These are phyloP conservation scores for Hypoxylon trugodes DNA, from an alignment of 495 filamentous ascomycete genomes.

Conservation along the genomic window DNA sequence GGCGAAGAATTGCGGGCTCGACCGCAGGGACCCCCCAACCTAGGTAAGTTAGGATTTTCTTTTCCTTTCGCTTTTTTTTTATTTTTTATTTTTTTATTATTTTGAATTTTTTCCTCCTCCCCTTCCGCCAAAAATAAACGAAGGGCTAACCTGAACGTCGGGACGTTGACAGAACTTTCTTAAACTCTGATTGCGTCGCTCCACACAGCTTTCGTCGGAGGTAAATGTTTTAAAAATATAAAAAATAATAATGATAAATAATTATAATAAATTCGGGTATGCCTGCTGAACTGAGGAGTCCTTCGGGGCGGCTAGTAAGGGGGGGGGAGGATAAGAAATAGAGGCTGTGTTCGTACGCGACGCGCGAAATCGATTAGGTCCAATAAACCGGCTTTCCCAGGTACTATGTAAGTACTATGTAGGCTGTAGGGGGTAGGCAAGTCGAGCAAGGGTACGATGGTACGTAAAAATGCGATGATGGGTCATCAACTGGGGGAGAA, in stretches of 20 bases:
- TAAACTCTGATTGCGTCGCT: conserved; percentile 17
- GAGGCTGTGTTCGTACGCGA: conserved; percentile 37
- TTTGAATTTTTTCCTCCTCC: conserved; percentile 20
- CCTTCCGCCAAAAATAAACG: conserved; percentile 26
- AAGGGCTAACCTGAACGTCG: conserved; percentile 16
- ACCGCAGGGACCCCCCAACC: conserved; percentile 41
- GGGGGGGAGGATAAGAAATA: neutral
- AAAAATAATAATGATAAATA: conserved; percentile 1
- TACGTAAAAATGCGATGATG: conserved; percentile 34
- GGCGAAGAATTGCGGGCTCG: conserved; percentile 42
- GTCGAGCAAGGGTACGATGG: conserved; percentile 24
- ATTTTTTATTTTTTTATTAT: conserved; percentile 16
- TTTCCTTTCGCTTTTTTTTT: conserved; percentile 6
- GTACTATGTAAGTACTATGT: conserved; percentile 11
- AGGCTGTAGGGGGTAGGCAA: conserved; percentile 15
- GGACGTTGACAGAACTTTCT: conserved; percentile 24
- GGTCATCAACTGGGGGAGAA: conserved; percentile 36
- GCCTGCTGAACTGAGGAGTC: conserved; percentile 1
- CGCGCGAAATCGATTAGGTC: conserved; percentile 31
- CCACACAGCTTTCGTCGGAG: conserved; percentile 11
- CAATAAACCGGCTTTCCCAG: conserved; percentile 30
- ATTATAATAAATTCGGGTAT: conserved; percentile 1
- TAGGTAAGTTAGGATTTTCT: conserved; percentile 37
- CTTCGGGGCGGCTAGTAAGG: neutral
- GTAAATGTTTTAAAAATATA: conserved; percentile 1